A percentile compares a stretch with the other conserved stretches of the same genome.
phyloP scores from a whole-genome alignment of 257 asterid species.

The Solanum pennellii region DNA sequence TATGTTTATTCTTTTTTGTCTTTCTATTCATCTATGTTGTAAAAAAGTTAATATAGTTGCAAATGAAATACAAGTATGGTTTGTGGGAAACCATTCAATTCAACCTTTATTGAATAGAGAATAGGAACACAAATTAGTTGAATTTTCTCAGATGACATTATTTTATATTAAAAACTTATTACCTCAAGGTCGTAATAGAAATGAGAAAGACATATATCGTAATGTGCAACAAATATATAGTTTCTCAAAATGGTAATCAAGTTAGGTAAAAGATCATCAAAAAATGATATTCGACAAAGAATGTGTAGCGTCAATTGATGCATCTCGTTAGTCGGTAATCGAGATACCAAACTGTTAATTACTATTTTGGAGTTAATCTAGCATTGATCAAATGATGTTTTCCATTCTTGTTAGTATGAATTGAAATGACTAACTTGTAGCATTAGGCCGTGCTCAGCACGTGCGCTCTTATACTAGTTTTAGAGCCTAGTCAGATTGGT shows the following conservation, averaged over 20 bases:
- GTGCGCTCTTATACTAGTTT: neutral
- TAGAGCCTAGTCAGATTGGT: too few species aligned
- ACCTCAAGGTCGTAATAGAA: too few species aligned
- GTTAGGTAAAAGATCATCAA: neutral
- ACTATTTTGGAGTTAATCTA: too few species aligned
- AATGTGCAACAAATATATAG: too few species aligned
- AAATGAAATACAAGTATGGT: neutral
- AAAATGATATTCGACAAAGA: neutral
- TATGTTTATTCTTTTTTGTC: too few species aligned
- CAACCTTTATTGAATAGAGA: neutral
- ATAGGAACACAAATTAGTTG: neutral
- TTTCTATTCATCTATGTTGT: too few species aligned
- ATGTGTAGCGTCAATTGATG: neutral
- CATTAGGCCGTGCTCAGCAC: neutral
- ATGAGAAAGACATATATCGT: too few species aligned
- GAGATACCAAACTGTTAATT: neutral
- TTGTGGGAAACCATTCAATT: neutral
- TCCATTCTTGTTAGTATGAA: neutral
- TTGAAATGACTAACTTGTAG: neutral
- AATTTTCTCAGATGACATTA: too few species aligned
- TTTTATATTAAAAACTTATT: too few species aligned
- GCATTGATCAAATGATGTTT: neutral
- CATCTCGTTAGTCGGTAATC: neutral
- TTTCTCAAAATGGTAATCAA: neutral
- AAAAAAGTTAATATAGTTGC: neutral